These are phyloP conservation scores for Domatiomyces globalis DNA, from an alignment of 2,329 filamentous ascomycete genomes.

Conservation along the genomic window DNA sequence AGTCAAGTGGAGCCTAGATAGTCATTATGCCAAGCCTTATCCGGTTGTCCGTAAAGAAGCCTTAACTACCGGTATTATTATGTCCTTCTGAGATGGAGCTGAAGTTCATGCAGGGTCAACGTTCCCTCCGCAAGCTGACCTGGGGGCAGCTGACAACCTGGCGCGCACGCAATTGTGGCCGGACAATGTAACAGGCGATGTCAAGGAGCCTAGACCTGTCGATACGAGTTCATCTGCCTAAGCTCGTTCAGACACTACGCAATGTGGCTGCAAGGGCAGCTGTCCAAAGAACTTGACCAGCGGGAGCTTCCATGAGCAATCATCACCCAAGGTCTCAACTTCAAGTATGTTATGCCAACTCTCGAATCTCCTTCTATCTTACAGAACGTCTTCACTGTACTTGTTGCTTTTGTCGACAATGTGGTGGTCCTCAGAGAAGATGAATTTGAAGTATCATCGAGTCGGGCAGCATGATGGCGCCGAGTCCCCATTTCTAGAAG, in stretches of 20 bases:
- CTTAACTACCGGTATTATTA: no score
- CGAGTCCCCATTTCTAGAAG: slow-evolving; percentile 4
- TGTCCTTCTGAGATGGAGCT: no score
- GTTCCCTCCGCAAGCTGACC: background rate
- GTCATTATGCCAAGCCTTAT: no score
- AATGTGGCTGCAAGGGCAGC: background rate
- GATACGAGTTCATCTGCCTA: background rate
- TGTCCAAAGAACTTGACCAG: background rate
- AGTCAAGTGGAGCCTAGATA: no score
- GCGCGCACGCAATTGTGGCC: background rate
- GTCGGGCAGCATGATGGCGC: slow-evolving; percentile 12
- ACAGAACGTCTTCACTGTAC: background rate
- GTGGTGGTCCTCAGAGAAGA: slow-evolving; percentile 8
- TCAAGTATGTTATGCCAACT: background rate
- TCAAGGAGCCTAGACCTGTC: background rate
- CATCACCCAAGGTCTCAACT: background rate
- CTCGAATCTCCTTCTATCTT: background rate
- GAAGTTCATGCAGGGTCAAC: no score
- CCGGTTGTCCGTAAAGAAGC: no score
- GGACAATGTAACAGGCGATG: background rate
- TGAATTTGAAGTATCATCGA: slow-evolving; percentile 10
- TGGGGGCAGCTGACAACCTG: no score
- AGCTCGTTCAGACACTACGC: no score
- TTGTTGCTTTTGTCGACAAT: slow-evolving; percentile 11
- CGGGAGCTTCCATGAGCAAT: background rate